Evolutionary conservation across 495 filamentous ascomycete genomes (phyloP), one percentile per base, ranked within the genome.

Genomic region (Aspergillus ellipticus): DNA sequence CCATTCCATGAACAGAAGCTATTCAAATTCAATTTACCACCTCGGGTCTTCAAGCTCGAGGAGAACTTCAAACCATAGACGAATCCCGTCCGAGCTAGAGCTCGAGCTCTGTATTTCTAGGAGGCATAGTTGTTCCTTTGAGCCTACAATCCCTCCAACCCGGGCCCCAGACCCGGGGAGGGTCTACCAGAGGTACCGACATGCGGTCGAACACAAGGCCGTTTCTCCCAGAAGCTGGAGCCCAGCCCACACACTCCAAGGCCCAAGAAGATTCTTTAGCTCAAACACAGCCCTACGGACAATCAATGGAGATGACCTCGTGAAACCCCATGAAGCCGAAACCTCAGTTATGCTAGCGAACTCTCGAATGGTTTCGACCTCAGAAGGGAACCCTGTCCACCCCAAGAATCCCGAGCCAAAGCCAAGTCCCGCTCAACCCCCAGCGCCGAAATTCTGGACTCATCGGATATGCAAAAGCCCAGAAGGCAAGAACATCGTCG

Each of bases 391-490:
- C 5, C 0, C 13, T 15, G 11, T n/a, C 11, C 16, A 29, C 17
- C 47, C 45, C 10, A 31, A 35, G 9, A 19, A 17, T 54, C 41
- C 17, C 26, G 21, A 17, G 45, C 41, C 17, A 22, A 11, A 48
- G 8, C 28, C 17, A 8, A 22, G 3, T 3, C 6, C 49, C 35
- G 26, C 4, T 4, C 22, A 42, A n/a, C 4, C 45, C 43, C 11
- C 26, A 28, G 20, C 54, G 0, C 66, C 74, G 6, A 59, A 77
- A 49, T 83, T 74, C 66, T 96, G 89, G 89, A 84, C 75, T 24
- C 82, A 91, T 65, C 73, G 50, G 11, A 63, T 88, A 15, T 90
- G 92, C 61, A 77, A 78, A 26, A 76, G 78, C 4, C 69, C 68
- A 28, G 66, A 70, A 42, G 72, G 75, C 5, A 65, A 78, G 20